Evolutionary conservation across 805 yeast genomes (phyloP).

Genomic region (Clavispora asparagi): DNA sequence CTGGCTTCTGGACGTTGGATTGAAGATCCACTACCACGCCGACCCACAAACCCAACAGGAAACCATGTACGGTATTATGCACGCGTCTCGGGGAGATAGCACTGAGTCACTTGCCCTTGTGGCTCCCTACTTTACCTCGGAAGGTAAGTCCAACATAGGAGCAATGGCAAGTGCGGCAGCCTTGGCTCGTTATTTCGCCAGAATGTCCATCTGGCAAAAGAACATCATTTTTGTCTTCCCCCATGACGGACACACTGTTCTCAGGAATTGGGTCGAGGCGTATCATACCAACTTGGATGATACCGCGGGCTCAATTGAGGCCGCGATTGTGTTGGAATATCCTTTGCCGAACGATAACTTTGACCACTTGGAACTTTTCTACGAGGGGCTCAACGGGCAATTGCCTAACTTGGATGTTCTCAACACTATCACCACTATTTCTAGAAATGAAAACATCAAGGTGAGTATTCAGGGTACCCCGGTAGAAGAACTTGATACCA

Average conservation of each 20-base stretch:
- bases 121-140: conserved; percentile 79
- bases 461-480: conserved; percentile 62
- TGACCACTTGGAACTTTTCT: conserved; percentile 67
- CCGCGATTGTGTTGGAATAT: conserved; percentile 81
- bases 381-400: conserved; percentile 92
- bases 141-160: conserved; percentile 64
- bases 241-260: conserved; percentile 58
- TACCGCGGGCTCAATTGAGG: conserved; percentile 92
- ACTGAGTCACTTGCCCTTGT: conserved; percentile 91
- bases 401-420: conserved; percentile 88
- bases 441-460: conserved; percentile 70
- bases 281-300: conserved; percentile 80
- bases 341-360: conserved; percentile 63
- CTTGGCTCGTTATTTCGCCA: conserved; percentile 70
- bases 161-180: conserved; percentile 73
- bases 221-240: conserved; percentile 85
- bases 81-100: conserved; percentile 93
- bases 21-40: conserved; percentile 49
- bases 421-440: conserved; percentile 71
- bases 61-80: conserved; percentile 71
- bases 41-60: conserved; percentile 11
- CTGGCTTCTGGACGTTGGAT: conserved; percentile 73
- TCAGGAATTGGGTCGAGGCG: conserved; percentile 89
- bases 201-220: conserved; percentile 94
- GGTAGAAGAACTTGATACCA: conserved; percentile 38